These are phyloP conservation scores for Telopea speciosissima DNA, from an alignment of 177 flowering plant species.

Conservation along the genomic window DNA sequence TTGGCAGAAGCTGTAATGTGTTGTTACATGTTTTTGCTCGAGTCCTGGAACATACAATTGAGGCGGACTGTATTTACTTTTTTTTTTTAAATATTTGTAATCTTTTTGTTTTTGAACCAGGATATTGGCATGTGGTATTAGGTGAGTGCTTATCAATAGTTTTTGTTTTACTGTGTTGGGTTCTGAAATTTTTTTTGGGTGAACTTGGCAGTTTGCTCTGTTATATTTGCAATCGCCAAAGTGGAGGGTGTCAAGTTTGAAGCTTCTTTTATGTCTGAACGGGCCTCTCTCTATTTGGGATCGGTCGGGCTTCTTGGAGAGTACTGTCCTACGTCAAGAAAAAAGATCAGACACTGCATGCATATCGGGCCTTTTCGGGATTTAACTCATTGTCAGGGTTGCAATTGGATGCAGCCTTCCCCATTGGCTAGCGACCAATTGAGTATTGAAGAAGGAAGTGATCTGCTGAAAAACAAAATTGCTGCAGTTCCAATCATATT, in stretches of 20 bases:
- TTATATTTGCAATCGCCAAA: slow-evolving; percentile 27
- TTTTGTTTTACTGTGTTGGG: not conserved
- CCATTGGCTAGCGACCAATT: slow-evolving; percentile 12
- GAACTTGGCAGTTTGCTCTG: slow-evolving; percentile 17
- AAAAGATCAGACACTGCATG: slow-evolving; percentile 53
- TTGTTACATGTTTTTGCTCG: not conserved
- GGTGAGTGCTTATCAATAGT: not conserved
- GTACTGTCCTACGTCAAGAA: slow-evolving; percentile 60
- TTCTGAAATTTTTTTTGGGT: not conserved
- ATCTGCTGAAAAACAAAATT: not conserved
- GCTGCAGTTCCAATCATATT: not conserved
- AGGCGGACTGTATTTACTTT: not conserved
- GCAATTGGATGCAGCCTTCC: slow-evolving; percentile 39
- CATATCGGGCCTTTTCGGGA: slow-evolving; percentile 32
- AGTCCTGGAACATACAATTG: not conserved
- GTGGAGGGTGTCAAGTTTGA: slow-evolving; percentile 49
- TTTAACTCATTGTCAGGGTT: slow-evolving; percentile 21
- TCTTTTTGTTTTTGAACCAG: not conserved
- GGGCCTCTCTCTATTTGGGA: slow-evolving; percentile 49
- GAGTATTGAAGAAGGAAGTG: slow-evolving; percentile 1
- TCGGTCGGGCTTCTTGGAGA: slow-evolving; percentile 82
- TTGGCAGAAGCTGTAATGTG: not conserved
- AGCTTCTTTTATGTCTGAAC: slow-evolving; percentile 90
- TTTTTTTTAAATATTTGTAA: too few species aligned
- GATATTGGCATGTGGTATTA: too few species aligned